Conservation (phyloP, 2,329 filamentous ascomycete genomes). For the Diplocarpon rosae region DNA sequence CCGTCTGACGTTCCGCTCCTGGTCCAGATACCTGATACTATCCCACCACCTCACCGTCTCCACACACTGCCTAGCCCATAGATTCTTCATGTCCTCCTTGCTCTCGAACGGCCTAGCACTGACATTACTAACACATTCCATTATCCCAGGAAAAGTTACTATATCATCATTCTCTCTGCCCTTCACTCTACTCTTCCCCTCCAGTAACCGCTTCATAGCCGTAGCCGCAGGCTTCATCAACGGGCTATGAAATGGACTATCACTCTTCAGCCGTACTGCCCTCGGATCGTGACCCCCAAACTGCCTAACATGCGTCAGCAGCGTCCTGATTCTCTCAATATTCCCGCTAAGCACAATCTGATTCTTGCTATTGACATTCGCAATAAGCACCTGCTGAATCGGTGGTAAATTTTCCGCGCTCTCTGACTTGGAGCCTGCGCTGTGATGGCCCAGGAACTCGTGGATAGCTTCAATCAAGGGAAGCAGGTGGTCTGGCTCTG, state of each 20-base stretch:
- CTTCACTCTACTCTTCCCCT: slow-evolving; percentile 42
- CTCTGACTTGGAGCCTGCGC: slow-evolving; percentile 56
- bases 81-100: slow-evolving; percentile 63
- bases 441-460: slow-evolving; percentile 64
- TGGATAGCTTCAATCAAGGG: slow-evolving; percentile 62
- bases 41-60: slow-evolving; percentile 95
- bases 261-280: slow-evolving; percentile 74
- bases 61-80: slow-evolving; percentile 72
- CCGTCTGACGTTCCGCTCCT: slow-evolving; percentile 66
- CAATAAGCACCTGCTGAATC: slow-evolving; percentile 79
- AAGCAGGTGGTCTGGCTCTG: slow-evolving; percentile 66
- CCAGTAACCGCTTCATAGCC: slow-evolving; percentile 59
- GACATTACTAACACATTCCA: slow-evolving; percentile 81
- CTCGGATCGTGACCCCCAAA: slow-evolving; percentile 87
- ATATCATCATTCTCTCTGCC: slow-evolving; percentile 49
- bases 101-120: slow-evolving; percentile 66
- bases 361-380: slow-evolving; percentile 91
- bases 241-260: slow-evolving; percentile 83
- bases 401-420: slow-evolving; percentile 57
- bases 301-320: slow-evolving; percentile 75
- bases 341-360: slow-evolving; percentile 90
- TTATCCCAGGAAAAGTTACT: slow-evolving; percentile 60
- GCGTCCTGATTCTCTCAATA: slow-evolving; percentile 68
- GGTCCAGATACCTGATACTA: slow-evolving; percentile 79
- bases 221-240: slow-evolving; percentile 79